These are phyloP conservation scores for Fusarium sp. DNA, from an alignment of 2,329 filamentous ascomycete genomes.

Conservation along the genomic window DNA sequence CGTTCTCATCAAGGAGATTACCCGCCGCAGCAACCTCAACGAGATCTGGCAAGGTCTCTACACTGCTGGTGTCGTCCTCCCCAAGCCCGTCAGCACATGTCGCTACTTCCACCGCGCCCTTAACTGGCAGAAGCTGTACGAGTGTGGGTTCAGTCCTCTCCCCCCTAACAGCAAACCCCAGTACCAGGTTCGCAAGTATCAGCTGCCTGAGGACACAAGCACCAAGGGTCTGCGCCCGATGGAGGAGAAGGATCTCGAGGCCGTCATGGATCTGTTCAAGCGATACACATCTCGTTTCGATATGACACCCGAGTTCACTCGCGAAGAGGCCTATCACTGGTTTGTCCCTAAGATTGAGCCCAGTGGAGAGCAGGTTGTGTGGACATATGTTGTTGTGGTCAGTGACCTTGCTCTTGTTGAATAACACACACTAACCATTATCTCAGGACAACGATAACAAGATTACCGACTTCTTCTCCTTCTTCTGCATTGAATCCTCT, in stretches of 20 bases:
- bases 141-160: constrained; percentile 90
- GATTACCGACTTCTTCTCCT: constrained; percentile 96
- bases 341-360: constrained; percentile 70
- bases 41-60: constrained; percentile 95
- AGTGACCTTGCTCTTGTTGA: constrained; percentile 14
- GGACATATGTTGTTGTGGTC: constrained; percentile 90
- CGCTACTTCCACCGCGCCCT: constrained; percentile 94
- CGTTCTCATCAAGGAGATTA: constrained; percentile 97
- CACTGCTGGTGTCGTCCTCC: constrained; percentile 89
- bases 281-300: constrained; percentile 82
- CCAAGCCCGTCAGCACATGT: constrained; percentile 89
- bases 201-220: constrained; percentile 75
- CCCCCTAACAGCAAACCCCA: constrained; percentile 83
- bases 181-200: constrained; percentile 86
- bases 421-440: not conserved
- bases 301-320: constrained; percentile 80
- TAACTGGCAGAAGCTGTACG: constrained; percentile 95
- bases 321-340: constrained; percentile 88
- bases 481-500: constrained; percentile 93
- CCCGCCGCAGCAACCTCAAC: constrained; percentile 84
- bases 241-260: constrained; percentile 77
- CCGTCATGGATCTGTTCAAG: constrained; percentile 75
- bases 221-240: constrained; percentile 81
- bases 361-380: constrained; percentile 80
- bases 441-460: constrained; percentile 68